These are phyloP conservation scores for Calonectria naviculata DNA, from an alignment of 2,329 filamentous ascomycete genomes.

Conservation along the genomic window DNA sequence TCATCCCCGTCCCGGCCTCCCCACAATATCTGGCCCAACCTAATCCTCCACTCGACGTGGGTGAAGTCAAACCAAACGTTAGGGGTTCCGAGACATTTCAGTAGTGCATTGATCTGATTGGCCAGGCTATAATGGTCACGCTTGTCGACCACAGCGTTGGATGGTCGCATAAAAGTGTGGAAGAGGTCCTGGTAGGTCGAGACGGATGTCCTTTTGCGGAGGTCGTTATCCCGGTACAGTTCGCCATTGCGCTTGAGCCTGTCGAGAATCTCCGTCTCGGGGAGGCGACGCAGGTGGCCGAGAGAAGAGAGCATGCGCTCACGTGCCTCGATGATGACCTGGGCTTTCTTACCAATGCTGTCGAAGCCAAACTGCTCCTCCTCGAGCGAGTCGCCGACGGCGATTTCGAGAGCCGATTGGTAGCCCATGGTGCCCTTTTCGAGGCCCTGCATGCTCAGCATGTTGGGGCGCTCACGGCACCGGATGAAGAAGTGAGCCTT, in stretches of 20 bases:
- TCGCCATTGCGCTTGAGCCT: constrained; percentile 67
- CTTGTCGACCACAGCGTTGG: constrained; percentile 65
- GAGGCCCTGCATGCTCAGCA: constrained; percentile 78
- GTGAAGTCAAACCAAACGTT: constrained; percentile 82
- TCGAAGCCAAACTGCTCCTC: constrained; percentile 72
- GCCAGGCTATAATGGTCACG: constrained; percentile 71
- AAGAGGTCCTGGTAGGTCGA: constrained; percentile 74
- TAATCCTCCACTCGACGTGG: constrained; percentile 79
- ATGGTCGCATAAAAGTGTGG: constrained; percentile 67
- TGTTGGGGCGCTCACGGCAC: constrained; percentile 73
- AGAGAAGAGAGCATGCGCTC: constrained; percentile 65
- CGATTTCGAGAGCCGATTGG: constrained; percentile 74
- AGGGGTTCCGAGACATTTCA: constrained; percentile 72
- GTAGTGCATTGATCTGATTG: constrained; percentile 76
- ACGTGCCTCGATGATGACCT: constrained; percentile 67
- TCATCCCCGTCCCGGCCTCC: constrained; percentile 63
- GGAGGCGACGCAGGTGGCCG: constrained; percentile 65
- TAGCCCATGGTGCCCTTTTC: constrained; percentile 79
- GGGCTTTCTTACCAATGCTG: constrained; percentile 64
- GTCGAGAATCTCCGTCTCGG: constrained; percentile 68
- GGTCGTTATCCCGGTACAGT: constrained; percentile 64
- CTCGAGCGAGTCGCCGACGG: constrained; percentile 72
- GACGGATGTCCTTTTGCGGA: constrained; percentile 61
- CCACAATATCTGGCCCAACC: constrained; percentile 79
- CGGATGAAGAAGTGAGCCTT: constrained; percentile 69